phyloP scores from a whole-genome alignment of 2,329 filamentous ascomycete genomes.

The Xylariaceae sp. region DNA sequence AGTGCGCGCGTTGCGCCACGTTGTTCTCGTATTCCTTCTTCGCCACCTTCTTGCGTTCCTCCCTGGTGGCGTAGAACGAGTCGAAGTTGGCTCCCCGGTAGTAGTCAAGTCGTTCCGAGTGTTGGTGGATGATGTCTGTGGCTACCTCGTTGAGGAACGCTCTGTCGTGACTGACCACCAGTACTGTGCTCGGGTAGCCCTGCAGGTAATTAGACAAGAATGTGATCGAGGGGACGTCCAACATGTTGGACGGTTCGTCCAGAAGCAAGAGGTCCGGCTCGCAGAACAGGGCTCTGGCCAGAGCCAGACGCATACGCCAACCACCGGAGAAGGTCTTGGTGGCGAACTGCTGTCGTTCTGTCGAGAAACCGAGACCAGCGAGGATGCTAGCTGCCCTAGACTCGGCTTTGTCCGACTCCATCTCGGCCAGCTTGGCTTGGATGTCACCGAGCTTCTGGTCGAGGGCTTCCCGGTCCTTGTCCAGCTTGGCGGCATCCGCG shows the following conservation, averaged over 20 bases:
- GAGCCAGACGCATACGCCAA: slow-evolving; percentile 97
- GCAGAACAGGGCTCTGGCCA: slow-evolving; percentile 93
- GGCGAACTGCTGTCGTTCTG: slow-evolving; percentile 82
- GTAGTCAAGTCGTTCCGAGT: slow-evolving; percentile 95
- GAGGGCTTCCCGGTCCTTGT: slow-evolving; percentile 80
- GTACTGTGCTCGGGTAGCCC: slow-evolving; percentile 83
- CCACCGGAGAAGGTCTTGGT: slow-evolving; percentile 98
- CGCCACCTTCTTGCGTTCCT: slow-evolving; percentile 92
- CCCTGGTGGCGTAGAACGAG: slow-evolving; percentile 93
- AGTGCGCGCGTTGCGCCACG: slow-evolving; percentile 84
- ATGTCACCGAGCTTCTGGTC: slow-evolving; percentile 89
- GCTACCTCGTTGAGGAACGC: slow-evolving; percentile 98
- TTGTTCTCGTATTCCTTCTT: slow-evolving; percentile 98
- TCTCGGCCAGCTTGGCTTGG: slow-evolving; percentile 85
- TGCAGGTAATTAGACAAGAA: slow-evolving; percentile 96
- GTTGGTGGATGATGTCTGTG: slow-evolving; percentile 98
- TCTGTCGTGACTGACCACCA: slow-evolving; percentile 97
- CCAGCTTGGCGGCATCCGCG: slow-evolving; percentile 74
- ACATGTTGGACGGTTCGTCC: slow-evolving; percentile 99
- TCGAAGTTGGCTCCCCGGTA: slow-evolving; percentile 98
- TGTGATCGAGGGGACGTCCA: slow-evolving; percentile 99
- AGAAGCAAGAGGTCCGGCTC: slow-evolving; percentile 93
- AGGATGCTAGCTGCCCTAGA: slow-evolving; percentile 91
- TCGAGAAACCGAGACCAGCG: slow-evolving; percentile 91
- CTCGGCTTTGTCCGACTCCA: slow-evolving; percentile 99